Evolutionary conservation across 2,329 filamentous ascomycete genomes (phyloP).

Genomic region (Herpotrichia juniperi): DNA sequence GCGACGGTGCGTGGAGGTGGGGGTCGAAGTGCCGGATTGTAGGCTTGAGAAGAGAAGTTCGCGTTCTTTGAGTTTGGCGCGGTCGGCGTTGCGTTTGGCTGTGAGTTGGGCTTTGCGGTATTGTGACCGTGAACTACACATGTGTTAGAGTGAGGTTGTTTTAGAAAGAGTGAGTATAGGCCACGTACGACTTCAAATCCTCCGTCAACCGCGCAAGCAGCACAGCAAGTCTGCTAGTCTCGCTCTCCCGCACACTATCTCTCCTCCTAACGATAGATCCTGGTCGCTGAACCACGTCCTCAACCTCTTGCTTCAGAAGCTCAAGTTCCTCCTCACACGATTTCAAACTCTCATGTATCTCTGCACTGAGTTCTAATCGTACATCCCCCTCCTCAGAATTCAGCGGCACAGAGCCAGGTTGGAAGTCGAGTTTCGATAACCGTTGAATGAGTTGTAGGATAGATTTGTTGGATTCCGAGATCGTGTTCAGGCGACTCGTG

Average conservation of each 20-base stretch:
- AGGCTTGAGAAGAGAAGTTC: constrained; percentile 75
- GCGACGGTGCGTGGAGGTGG: constrained; percentile 43
- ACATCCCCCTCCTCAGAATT: constrained; percentile 67
- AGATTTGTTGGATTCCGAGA: constrained; percentile 60
- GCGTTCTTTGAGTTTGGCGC: constrained; percentile 77
- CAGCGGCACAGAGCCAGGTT: constrained; percentile 65
- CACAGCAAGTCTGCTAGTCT: constrained; percentile 70
- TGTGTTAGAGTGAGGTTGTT: constrained; percentile 1
- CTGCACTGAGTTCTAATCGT: constrained; percentile 74
- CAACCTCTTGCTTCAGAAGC: constrained; percentile 76
- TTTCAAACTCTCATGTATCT: constrained; percentile 80
- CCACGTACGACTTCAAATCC: constrained; percentile 73
- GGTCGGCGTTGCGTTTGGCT: constrained; percentile 76
- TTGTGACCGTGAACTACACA: constrained; percentile 63
- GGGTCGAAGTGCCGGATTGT: constrained; percentile 49
- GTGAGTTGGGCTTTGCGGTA: constrained; percentile 84
- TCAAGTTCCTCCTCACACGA: constrained; percentile 85
- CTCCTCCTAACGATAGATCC: constrained; percentile 44
- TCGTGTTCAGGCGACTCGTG: constrained; percentile 55
- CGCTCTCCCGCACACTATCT: constrained; percentile 63
- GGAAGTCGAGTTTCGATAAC: constrained; percentile 65
- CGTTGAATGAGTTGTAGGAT: constrained; percentile 62
- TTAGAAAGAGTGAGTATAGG: too few relatives aligned
- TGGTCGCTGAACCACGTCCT: constrained; percentile 63
- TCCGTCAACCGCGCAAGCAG: constrained; percentile 69